Percentiles rank a stretch among this genome's conserved stretches.
Evolutionary conservation across 805 yeast species (phyloP).

Genomic region (Candida anglica): DNA sequence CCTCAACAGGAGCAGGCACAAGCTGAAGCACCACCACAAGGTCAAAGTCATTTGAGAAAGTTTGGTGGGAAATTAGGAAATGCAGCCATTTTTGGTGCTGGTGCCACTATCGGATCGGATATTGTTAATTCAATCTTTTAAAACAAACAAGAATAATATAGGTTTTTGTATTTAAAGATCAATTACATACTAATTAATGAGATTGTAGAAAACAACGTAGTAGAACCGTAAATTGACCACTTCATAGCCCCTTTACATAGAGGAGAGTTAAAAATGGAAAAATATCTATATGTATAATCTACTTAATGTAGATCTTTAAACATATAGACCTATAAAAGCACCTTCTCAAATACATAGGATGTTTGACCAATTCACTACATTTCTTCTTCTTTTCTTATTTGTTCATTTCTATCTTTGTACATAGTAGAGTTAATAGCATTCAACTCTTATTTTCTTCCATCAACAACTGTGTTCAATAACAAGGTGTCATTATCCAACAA

Average conservation of each 20-base stretch:
- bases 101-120: slow-evolving; percentile 88
- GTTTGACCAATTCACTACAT: no score
- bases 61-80: slow-evolving; percentile 81
- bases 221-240: no score
- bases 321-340: no score
- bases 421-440: no score
- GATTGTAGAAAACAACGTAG: no score
- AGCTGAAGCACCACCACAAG: slow-evolving; percentile 19
- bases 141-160: slow-evolving; percentile 2
- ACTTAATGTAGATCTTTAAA: no score
- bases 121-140: slow-evolving; percentile 70
- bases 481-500: slow-evolving; percentile 89
- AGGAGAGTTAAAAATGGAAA: not conserved
- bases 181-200: no score
- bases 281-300: not conserved
- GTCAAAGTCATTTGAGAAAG: slow-evolving; percentile 44
- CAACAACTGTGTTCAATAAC: slow-evolving; percentile 82
- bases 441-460: slow-evolving; percentile 55
- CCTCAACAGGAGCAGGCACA: slow-evolving; percentile 21
- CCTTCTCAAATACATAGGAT: no score
- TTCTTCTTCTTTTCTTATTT: no score
- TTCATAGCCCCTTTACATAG: no score
- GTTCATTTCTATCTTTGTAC: no score
- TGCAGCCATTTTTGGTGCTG: slow-evolving; percentile 95
- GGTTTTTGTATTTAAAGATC: no score